A percentile compares a stretch with the other conserved stretches of the same genome.
These are phyloP conservation scores for Coffea canephora DNA, from an alignment of 257 asterid species.

Conservation along the genomic window DNA sequence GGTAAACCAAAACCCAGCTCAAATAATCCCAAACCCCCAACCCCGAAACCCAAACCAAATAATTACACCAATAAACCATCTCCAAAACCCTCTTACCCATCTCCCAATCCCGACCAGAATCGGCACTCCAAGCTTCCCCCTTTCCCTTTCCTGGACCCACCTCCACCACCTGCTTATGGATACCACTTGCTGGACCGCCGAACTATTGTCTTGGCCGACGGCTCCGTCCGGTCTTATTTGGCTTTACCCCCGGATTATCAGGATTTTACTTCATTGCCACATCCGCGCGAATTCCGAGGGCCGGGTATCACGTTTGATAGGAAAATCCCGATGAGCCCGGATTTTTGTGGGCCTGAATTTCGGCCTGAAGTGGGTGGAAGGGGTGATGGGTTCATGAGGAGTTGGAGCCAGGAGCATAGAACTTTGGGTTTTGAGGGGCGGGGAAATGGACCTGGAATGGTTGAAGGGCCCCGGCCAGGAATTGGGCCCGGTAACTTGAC, in stretches of 20 bases:
- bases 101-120: conserved; percentile 28
- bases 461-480: conserved; percentile 10
- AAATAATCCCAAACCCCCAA: conserved; percentile 30
- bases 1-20: conserved; percentile 40
- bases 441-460: conserved; percentile 12
- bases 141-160: conserved; percentile 65
- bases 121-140: conserved; percentile 31
- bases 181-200: conserved; percentile 95
- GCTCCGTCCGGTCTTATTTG: conserved; percentile 79
- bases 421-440: conserved; percentile 22
- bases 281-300: conserved; percentile 41
- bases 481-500: conserved; percentile 35
- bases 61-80: conserved; percentile 11
- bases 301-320: conserved; percentile 51
- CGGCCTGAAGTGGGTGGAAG: conserved; percentile 37
- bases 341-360: conserved; percentile 33
- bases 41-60: conserved; percentile 38
- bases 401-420: conserved; percentile 47
- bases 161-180: conserved; percentile 88
- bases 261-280: conserved; percentile 44
- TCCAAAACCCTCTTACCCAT: conserved; percentile 10
- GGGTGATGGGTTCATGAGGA: conserved; percentile 31
- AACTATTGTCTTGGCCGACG: conserved; percentile 66
- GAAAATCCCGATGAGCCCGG: conserved; percentile 56
- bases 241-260: conserved; percentile 81